A percentile compares a stretch with the other conserved stretches of the same genome.
These are phyloP conservation scores for Phaseolus lunatus DNA, from an alignment of 306 rosid species.

Conservation along the genomic window DNA sequence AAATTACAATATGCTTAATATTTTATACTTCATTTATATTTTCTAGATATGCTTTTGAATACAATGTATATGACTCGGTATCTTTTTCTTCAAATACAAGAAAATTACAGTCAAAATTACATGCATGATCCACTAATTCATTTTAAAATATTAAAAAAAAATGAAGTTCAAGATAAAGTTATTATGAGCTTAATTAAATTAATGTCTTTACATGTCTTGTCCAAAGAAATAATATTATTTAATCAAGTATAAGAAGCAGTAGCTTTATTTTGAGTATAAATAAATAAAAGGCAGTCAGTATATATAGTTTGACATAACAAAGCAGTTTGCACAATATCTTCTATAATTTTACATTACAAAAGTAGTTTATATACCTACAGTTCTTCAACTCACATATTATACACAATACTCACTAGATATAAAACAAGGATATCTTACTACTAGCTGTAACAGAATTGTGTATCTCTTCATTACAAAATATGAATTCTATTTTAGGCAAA, in stretches of 20 bases:
- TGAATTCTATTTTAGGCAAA: background rate
- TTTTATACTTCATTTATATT: conserved; percentile 23
- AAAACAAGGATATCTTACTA: conserved; percentile 28
- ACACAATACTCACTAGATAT: conserved; percentile 28
- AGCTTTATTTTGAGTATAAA: background rate
- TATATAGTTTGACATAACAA: conserved; percentile 17
- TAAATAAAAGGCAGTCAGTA: background rate
- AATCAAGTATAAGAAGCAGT: conserved; percentile 12
- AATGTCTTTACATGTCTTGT: conserved; percentile 6
- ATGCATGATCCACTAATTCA: conserved; percentile 17
- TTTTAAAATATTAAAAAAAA: conserved; percentile 26
- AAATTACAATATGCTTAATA: background rate
- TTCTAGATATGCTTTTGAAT: conserved; percentile 22
- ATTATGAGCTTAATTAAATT: conserved; percentile 15
- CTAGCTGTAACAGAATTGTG: conserved; percentile 1
- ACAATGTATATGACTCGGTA: conserved; percentile 3
- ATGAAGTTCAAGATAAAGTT: conserved; percentile 13
- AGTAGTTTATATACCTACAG: background rate
- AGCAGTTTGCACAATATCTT: conserved; percentile 5
- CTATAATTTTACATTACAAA: conserved; percentile 23
- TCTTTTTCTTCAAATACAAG: conserved; percentile 13
- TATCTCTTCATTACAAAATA: conserved; percentile 16
- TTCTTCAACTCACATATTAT: conserved; percentile 13
- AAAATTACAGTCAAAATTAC: background rate
- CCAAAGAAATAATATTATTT: conserved; percentile 16